Percentiles rank a stretch among this genome's conserved stretches.
phyloP scores from a whole-genome alignment of 495 filamentous ascomycete species.

The Aspergillus ostianus region DNA sequence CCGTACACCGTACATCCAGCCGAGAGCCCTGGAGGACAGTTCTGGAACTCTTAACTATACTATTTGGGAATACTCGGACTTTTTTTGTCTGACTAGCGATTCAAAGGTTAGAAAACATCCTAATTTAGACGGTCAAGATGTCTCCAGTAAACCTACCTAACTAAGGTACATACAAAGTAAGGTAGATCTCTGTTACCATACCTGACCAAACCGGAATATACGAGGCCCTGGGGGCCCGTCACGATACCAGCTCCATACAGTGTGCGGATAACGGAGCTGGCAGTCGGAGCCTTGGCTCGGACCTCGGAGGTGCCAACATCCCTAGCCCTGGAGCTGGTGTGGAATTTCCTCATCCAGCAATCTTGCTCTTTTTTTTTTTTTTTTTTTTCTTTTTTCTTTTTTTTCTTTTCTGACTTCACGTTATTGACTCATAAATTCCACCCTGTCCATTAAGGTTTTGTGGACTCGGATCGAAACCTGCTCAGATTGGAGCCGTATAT shows the following conservation, averaged over 20 bases:
- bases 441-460: slow-evolving; percentile 4
- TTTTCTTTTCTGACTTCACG: neutral
- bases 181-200: neutral
- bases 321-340: slow-evolving; percentile 9
- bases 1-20: too few relatives aligned
- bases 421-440: neutral
- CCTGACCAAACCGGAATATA: slow-evolving; percentile 3
- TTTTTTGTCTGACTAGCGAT: too few relatives aligned
- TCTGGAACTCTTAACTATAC: too few relatives aligned
- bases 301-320: slow-evolving; percentile 21
- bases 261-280: neutral
- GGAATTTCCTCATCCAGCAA: slow-evolving; percentile 14
- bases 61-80: too few relatives aligned
- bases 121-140: too few relatives aligned
- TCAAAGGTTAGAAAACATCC: too few relatives aligned
- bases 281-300: slow-evolving; percentile 19
- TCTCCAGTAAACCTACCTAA: too few relatives aligned
- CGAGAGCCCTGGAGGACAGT: too few relatives aligned
- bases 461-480: slow-evolving; percentile 2
- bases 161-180: too few relatives aligned
- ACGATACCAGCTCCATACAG: neutral
- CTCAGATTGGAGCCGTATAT: slow-evolving; percentile 20
- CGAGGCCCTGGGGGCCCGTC: neutral
- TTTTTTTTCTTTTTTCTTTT: neutral
- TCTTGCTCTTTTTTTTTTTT: slow-evolving; percentile 13